Evolutionary conservation across 768 basidiomycete genomes (phyloP).

Genomic region (Suillus americanus): DNA sequence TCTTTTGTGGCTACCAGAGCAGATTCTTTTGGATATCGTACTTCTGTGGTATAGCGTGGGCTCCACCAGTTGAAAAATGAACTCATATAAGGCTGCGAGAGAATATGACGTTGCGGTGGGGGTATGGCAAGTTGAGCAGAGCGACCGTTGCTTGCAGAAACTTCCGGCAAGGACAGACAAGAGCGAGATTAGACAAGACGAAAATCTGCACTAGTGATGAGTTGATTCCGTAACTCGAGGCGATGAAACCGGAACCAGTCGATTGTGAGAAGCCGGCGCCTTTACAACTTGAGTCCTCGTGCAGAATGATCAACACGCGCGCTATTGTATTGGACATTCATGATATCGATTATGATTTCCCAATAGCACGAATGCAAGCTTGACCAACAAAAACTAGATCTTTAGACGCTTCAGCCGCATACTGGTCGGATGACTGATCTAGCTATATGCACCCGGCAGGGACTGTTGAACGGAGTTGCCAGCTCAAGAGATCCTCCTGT

Average conservation of each 20-base stretch:
- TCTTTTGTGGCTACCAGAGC: constrained; percentile 20
- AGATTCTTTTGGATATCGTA: constrained; percentile 22
- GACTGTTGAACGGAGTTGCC: not conserved
- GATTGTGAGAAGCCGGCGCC: constrained; percentile 1
- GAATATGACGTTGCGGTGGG: not conserved
- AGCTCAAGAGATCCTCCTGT: not conserved
- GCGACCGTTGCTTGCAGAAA: not conserved
- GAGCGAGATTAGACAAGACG: not conserved
- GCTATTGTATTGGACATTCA: not conserved
- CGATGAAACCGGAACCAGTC: constrained; percentile 2
- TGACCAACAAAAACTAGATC: not conserved
- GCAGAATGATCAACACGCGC: not conserved
- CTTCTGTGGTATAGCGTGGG: constrained; percentile 14
- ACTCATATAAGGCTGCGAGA: constrained; percentile 16
- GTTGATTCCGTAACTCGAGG: not conserved
- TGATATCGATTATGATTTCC: not conserved
- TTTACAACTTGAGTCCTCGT: not conserved
- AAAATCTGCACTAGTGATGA: not conserved
- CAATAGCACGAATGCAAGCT: not conserved
- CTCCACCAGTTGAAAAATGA: constrained; percentile 16
- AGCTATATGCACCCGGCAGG: not conserved
- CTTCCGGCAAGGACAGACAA: not conserved
- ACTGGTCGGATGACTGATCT: not conserved
- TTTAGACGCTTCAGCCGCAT: not conserved
- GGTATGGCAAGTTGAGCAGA: not conserved